Percentiles rank a stretch among this genome's conserved stretches.
phyloP scores from a whole-genome alignment of 2,329 filamentous ascomycete species.

The Pseudocercospora ulei region DNA sequence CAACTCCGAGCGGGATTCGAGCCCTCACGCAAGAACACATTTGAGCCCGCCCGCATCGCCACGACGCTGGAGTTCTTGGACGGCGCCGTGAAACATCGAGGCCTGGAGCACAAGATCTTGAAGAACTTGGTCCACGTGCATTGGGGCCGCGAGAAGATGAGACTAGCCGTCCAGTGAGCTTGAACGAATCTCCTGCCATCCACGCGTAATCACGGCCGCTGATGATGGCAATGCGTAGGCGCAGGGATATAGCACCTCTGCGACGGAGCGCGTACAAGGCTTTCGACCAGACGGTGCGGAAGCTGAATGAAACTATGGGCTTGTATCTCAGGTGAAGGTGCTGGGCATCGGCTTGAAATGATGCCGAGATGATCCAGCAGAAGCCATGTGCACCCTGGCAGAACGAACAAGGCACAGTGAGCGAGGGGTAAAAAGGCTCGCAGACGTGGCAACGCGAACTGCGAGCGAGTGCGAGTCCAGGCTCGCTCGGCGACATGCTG shows the following conservation, averaged over 20 bases:
- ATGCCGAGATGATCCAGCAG: too few species aligned
- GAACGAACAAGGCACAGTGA: too few species aligned
- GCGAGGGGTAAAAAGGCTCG: too few species aligned
- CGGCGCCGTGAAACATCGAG: constrained; percentile 53
- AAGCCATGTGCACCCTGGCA: too few species aligned
- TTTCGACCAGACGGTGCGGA: constrained; percentile 59
- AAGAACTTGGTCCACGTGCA: constrained; percentile 53
- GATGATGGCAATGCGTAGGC: constrained; percentile 1
- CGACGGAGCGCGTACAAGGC: constrained; percentile 44
- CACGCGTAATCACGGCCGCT: not conserved
- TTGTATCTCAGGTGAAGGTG: constrained; percentile 43
- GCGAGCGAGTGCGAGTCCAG: too few species aligned
- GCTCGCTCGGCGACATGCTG: too few species aligned
- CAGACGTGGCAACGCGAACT: too few species aligned
- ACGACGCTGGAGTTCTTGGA: constrained; percentile 63
- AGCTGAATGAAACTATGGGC: constrained; percentile 65
- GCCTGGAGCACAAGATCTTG: constrained; percentile 62
- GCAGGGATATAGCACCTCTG: constrained; percentile 2
- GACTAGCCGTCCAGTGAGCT: constrained; percentile 1
- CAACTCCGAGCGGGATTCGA: constrained; percentile 51
- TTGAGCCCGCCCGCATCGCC: constrained; percentile 47
- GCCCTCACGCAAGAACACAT: constrained; percentile 38
- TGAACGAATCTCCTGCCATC: not conserved
- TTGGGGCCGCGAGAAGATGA: constrained; percentile 38
- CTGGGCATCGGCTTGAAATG: too few species aligned